These are phyloP conservation scores for Kalanchoe fedtschenkoi DNA, from an alignment of 164 flowering plant species.

Conservation along the genomic window DNA sequence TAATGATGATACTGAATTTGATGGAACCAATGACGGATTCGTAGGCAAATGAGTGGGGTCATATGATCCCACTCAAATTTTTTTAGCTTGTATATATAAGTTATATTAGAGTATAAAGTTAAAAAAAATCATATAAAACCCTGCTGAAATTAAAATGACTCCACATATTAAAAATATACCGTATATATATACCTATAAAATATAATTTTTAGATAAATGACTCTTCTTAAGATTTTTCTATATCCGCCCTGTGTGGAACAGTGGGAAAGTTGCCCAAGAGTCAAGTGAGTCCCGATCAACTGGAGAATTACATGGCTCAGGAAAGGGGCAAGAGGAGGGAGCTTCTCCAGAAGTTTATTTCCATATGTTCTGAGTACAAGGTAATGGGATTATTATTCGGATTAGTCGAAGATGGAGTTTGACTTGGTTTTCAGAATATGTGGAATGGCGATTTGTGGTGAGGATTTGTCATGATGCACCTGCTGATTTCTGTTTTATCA, in stretches of 20 bases:
- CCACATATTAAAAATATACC: too few relatives aligned
- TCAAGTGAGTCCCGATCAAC: conserved; percentile 36
- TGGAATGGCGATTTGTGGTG: neutral
- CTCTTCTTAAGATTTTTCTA: neutral
- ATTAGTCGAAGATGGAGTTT: neutral
- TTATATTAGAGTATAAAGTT: too few relatives aligned
- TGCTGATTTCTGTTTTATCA: neutral
- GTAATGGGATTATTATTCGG: conserved; percentile 14
- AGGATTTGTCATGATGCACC: neutral
- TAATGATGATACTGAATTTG: too few relatives aligned
- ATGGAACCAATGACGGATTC: too few relatives aligned
- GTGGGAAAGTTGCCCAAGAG: conserved; percentile 53
- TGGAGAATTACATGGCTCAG: conserved; percentile 39
- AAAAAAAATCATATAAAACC: too few relatives aligned
- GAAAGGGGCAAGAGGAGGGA: conserved; percentile 50
- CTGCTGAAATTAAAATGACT: too few relatives aligned
- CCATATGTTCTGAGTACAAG: conserved; percentile 28
- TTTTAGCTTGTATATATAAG: too few relatives aligned
- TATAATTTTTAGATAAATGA: too few relatives aligned
- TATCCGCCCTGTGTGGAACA: neutral
- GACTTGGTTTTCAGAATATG: neutral
- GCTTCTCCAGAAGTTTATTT: conserved; percentile 39
- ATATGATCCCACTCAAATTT: too few relatives aligned
- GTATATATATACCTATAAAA: too few relatives aligned
- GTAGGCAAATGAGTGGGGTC: too few relatives aligned